These are phyloP conservation scores for Cinnamomum chago DNA, from an alignment of 164 flowering plant species.

Conservation along the genomic window DNA sequence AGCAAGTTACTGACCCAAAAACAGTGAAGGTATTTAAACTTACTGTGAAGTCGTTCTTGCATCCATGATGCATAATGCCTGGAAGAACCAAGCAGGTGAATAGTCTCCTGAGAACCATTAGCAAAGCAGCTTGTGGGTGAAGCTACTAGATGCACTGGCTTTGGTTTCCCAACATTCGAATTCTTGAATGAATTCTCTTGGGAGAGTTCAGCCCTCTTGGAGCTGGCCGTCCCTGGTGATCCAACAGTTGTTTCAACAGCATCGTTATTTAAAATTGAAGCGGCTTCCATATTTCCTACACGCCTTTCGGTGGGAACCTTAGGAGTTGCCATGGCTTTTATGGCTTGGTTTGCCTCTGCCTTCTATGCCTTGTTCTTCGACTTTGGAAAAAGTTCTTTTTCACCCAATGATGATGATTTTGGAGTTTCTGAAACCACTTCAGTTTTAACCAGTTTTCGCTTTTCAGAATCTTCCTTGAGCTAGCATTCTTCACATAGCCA, in stretches of 20 bases:
- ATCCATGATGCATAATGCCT: constrained; percentile 11
- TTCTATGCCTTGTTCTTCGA: constrained; percentile 17
- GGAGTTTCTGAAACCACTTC: constrained; percentile 13
- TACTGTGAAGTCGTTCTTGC: constrained; percentile 44
- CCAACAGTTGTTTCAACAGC: constrained; percentile 30
- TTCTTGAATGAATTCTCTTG: constrained; percentile 57
- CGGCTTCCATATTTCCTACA: too few relatives aligned
- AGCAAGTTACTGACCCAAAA: neutral
- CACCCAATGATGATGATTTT: constrained; percentile 14
- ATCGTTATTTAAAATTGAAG: too few relatives aligned
- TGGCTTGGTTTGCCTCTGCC: too few relatives aligned
- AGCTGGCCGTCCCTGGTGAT: constrained; percentile 39
- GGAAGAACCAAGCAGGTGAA: constrained; percentile 26
- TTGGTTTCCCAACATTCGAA: constrained; percentile 45
- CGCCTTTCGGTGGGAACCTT: too few relatives aligned
- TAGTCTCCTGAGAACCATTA: constrained; percentile 27
- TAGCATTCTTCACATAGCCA: constrained; percentile 85
- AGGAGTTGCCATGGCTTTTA: too few relatives aligned
- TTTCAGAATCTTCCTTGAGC: constrained; percentile 43
- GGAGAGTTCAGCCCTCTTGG: constrained; percentile 34
- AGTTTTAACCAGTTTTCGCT: constrained; percentile 37
- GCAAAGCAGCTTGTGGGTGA: constrained; percentile 18
- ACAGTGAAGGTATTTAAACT: neutral
- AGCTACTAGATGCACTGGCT: constrained; percentile 24
- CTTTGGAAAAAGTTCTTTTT: constrained; percentile 25